These are phyloP conservation scores for Dalechampia spathulata DNA, from an alignment of 441 rosid species.

Conservation along the genomic window DNA sequence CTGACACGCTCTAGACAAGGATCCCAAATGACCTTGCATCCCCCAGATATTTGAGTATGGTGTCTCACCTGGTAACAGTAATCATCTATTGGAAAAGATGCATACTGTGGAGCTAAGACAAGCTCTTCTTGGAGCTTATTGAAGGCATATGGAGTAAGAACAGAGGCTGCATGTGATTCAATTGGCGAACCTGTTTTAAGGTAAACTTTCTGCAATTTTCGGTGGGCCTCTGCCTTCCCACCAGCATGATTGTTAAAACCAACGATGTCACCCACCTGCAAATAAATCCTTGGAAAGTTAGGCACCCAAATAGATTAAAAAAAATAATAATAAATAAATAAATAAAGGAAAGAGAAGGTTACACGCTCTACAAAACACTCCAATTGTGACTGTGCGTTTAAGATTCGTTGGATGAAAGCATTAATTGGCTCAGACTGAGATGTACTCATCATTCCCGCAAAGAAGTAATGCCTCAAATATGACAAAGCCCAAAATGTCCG, in stretches of 20 bases:
- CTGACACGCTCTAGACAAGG: conserved; percentile 43
- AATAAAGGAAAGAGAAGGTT: conserved; percentile 1
- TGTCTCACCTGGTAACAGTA: conserved; percentile 45
- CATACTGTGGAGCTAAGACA: conserved; percentile 53
- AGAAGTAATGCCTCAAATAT: conserved; percentile 16
- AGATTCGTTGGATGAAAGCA: conserved; percentile 19
- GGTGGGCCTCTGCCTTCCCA: conserved; percentile 32
- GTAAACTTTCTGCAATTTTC: conserved; percentile 31
- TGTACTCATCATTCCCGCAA: conserved; percentile 17
- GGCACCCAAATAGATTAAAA: background rate
- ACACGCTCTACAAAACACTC: conserved; percentile 44
- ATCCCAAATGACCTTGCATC: conserved; percentile 46
- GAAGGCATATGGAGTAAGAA: conserved; percentile 54
- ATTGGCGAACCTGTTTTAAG: conserved; percentile 61
- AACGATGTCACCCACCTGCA: conserved; percentile 41
- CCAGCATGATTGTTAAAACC: conserved; percentile 28
- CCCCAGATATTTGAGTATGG: conserved; percentile 39
- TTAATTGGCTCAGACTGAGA: conserved; percentile 14
- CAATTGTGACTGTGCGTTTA: conserved; percentile 40
- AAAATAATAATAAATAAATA: background rate
- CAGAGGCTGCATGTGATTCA: conserved; percentile 47
- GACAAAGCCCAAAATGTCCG: conserved; percentile 20
- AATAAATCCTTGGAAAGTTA: conserved; percentile 1
- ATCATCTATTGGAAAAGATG: conserved; percentile 45
- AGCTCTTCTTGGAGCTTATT: conserved; percentile 53